A percentile compares a stretch with the other conserved stretches of the same genome.
Evolutionary conservation across 2,329 filamentous ascomycete species (phyloP).

Genomic region (Botrytis pseudocinerea): DNA sequence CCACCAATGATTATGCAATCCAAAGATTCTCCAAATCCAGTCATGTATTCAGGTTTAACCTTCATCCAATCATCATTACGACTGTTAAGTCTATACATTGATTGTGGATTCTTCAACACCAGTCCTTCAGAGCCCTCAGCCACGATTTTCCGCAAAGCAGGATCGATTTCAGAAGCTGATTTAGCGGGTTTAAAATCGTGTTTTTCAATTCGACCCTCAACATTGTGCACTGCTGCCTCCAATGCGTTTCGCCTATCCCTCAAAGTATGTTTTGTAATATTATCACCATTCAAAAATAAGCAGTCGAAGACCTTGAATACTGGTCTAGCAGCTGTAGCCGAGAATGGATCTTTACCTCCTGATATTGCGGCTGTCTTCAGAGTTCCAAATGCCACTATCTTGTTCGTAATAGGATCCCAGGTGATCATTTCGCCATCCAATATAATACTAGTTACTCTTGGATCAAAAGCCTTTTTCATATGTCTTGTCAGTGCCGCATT

Average conservation of each 20-base stretch:
- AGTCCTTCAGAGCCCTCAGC: conserved; percentile 86
- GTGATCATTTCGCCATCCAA: conserved; percentile 98
- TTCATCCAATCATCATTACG: conserved; percentile 98
- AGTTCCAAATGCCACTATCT: conserved; percentile 85
- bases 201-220: conserved; percentile 78
- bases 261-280: conserved; percentile 79
- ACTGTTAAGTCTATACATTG: conserved; percentile 81
- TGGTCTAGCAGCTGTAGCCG: conserved; percentile 63
- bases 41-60: conserved; percentile 98
- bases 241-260: conserved; percentile 77
- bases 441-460: conserved; percentile 80
- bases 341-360: conserved; percentile 72
- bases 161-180: conserved; percentile 72
- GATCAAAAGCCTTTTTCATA: conserved; percentile 72
- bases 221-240: conserved; percentile 65
- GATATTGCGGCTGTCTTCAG: conserved; percentile 86
- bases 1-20: conserved; percentile 89
- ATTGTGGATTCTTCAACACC: conserved; percentile 90
- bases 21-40: conserved; percentile 88
- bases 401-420: conserved; percentile 85
- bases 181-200: conserved; percentile 70
- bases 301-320: conserved; percentile 90
- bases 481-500: conserved; percentile 78
- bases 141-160: conserved; percentile 76
- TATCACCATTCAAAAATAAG: conserved; percentile 78